A percentile compares a stretch with the other conserved stretches of the same genome.
These are phyloP conservation scores for Aspergillus transmontanensis DNA, from an alignment of 2,329 filamentous ascomycete species.

Conservation along the genomic window DNA sequence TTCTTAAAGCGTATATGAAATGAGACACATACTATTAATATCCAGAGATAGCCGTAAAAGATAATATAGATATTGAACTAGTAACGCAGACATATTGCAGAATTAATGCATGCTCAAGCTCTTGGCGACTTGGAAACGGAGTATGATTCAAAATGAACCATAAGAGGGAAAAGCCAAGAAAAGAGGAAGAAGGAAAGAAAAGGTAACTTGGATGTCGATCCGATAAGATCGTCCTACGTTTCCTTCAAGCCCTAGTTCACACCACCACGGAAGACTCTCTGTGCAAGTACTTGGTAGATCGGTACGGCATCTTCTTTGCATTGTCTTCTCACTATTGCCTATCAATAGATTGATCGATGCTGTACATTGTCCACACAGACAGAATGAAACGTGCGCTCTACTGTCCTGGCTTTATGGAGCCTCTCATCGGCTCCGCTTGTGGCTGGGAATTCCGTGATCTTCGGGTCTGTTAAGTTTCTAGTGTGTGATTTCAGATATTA, in stretches of 20 bases:
- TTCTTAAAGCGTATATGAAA: not conserved
- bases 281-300: not conserved
- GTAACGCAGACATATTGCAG: not conserved
- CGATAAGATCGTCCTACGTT: not conserved
- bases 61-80: not conserved
- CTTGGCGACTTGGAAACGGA: not conserved
- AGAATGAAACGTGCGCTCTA: not conserved
- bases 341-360: not conserved
- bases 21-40: not conserved
- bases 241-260: not conserved
- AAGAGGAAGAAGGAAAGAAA: not conserved
- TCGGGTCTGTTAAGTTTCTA: not conserved
- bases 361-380: not conserved
- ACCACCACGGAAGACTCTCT: not conserved
- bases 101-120: not conserved
- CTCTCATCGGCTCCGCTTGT: not conserved
- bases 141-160: not conserved
- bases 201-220: not conserved
- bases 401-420: not conserved
- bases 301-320: not conserved
- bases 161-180: not conserved
- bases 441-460: not conserved
- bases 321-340: not conserved
- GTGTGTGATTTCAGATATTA: not conserved
- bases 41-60: not conserved